Evolutionary conservation across 2,329 filamentous ascomycete species (phyloP), one percentile per base, ranked within the genome.

Genomic region (Berkeleyomyces rouxiae): DNA sequence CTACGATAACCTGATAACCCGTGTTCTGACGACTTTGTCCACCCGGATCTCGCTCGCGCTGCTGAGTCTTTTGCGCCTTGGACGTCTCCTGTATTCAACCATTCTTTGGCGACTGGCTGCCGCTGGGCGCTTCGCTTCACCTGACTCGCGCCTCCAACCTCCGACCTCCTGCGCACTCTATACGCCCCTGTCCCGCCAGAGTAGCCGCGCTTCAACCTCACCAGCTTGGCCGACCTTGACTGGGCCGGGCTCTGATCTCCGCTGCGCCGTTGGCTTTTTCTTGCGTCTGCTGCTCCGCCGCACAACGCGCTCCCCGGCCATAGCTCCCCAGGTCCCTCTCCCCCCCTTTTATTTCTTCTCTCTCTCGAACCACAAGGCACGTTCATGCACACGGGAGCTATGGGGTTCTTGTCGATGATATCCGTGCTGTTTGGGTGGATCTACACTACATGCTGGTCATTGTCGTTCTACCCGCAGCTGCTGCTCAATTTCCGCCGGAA

Each of bases 391-490:
- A 53, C 55, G 42, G 16, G 16, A 40, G 44, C 42, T 40, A 61
- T 75, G 82, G 66, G 60, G 23, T 63, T 62, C 77, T 84, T 64
- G 67, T 71, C 39, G 68, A 77, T 63, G 61, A 53, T 82, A 16
- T 83, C 80, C 59, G 79, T 76, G 70, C 70, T 86, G 40, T 82
- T 88, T 68, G 87, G 87, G 72, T 90, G 87, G 86, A 74, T 85
- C 70, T 91, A 91, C 74, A 85, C 82, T 66, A 67, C 84, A 58
- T 83, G 81, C 73, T 93, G 92, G 92, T 92, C 88, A 10, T 75
- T 85, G 13, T 95, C 90, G 13, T 97, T 96, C 76, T 97, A 97
- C 72, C 91, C 92, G 1, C 93, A 97, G 71, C 83, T 87, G 5
- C 74, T 95, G 65, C 80, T 90, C 66, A 97, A 96, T 78, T 86